Percentiles rank a stretch among this genome's conserved stretches.
These are phyloP conservation scores for Phytophthora capsici DNA, from an alignment of 352 stramenopile species.

Conservation along the genomic window DNA sequence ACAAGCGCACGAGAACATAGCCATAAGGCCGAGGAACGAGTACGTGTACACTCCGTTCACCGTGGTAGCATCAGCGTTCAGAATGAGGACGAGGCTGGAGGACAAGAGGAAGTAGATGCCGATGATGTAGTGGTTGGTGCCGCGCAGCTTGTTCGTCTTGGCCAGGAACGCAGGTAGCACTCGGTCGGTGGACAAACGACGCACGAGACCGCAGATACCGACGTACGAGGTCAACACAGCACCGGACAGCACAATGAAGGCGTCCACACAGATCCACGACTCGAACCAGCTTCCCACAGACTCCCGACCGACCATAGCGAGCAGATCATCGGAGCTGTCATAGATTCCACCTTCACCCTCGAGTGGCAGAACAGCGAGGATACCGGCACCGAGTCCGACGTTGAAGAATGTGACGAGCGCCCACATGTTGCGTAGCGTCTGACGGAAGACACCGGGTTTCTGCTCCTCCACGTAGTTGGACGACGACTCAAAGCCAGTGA, in stretches of 20 bases:
- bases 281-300: conserved; percentile 49
- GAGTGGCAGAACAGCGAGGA: conserved; percentile 78
- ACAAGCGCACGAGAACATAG: conserved; percentile 82
- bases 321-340: conserved; percentile 68
- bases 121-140: conserved; percentile 83
- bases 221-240: conserved; percentile 87
- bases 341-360: conserved; percentile 55
- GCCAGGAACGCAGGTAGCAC: conserved; percentile 62
- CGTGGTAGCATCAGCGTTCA: conserved; percentile 74
- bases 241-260: conserved; percentile 87
- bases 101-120: conserved; percentile 69
- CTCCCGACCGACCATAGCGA: conserved; percentile 59
- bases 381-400: conserved; percentile 65
- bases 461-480: conserved; percentile 91
- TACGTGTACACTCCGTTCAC: conserved; percentile 87
- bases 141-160: conserved; percentile 61
- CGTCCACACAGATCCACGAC: conserved; percentile 72
- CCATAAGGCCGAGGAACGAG: conserved; percentile 84
- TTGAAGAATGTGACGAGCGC: conserved; percentile 87
- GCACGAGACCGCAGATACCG: conserved; percentile 77
- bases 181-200: conserved; percentile 73
- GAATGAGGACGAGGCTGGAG: conserved; percentile 69
- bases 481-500: conserved; percentile 89
- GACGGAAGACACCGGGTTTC: conserved; percentile 73
- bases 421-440: conserved; percentile 83